These are phyloP conservation scores for carrot (Daucus carota) DNA, from an alignment of 129 eudicot genomes.

Conservation along the genomic window DH1_v3.0 NC_030382.2:29504001-29504500, in stretches of 20 bases:
- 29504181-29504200: not conserved
- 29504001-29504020: not conserved
- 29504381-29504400: too few relatives aligned
- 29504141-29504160: not conserved
- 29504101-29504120: not conserved
- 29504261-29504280: slow-evolving; percentile 99
- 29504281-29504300: slow-evolving; percentile 89
- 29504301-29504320: slow-evolving; percentile 85
- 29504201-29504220: too few relatives aligned
- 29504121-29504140: not conserved
- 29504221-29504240: slow-evolving; percentile 89
- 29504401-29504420: too few relatives aligned
- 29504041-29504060: not conserved
- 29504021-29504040: not conserved
- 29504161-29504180: not conserved
- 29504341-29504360: not conserved
- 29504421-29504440: too few relatives aligned
- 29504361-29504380: not conserved
- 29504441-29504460: too few relatives aligned
- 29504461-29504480: too few relatives aligned
- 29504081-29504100: not conserved
- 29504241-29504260: slow-evolving; percentile 99
- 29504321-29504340: slow-evolving; percentile 11
- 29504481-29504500: too few relatives aligned
- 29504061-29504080: not conserved